Conservation (phyloP, 169 alveolate genomes). For the Eimeria maxima region DNA sequence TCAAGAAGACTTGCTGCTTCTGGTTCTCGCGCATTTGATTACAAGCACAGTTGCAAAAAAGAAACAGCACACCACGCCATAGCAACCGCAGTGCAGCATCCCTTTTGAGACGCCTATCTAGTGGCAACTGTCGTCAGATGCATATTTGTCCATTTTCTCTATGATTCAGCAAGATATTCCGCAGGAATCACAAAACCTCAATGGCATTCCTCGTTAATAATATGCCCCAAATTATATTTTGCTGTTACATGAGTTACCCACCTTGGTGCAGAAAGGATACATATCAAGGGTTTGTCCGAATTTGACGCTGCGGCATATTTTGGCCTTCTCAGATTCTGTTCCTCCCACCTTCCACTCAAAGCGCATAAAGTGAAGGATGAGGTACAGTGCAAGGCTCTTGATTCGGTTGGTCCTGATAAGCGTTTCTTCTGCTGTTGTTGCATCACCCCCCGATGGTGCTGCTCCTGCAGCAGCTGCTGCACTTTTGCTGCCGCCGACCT, state of each 20-base stretch:
- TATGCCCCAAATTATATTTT: constrained; percentile 88
- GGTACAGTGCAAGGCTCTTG: constrained; percentile 94
- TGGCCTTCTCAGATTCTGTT: constrained; percentile 97
- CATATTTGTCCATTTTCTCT: not conserved
- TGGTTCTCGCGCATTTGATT: not conserved
- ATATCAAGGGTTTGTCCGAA: constrained; percentile 96
- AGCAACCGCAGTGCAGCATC: not conserved
- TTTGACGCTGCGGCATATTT: constrained; percentile 96
- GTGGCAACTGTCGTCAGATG: constrained; percentile 77
- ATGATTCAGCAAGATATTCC: constrained; percentile 85
- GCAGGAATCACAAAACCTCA: constrained; percentile 6
- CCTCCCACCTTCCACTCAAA: constrained; percentile 97
- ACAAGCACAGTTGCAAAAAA: not conserved
- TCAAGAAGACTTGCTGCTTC: not conserved
- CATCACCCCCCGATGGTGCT: not conserved
- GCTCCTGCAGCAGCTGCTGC: not conserved
- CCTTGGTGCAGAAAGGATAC: constrained; percentile 96
- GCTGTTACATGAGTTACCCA: constrained; percentile 88
- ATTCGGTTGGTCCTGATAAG: constrained; percentile 44
- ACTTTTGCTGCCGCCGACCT: constrained; percentile 33
- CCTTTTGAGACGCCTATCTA: not conserved
- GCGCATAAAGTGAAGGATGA: constrained; percentile 96
- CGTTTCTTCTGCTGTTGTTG: constrained; percentile 37
- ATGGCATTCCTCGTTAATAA: constrained; percentile 89
- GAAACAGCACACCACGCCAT: not conserved